phyloP scores from a whole-genome alignment of 164 flowering plant genomes.

The Tinospora cordifolia region DNA sequence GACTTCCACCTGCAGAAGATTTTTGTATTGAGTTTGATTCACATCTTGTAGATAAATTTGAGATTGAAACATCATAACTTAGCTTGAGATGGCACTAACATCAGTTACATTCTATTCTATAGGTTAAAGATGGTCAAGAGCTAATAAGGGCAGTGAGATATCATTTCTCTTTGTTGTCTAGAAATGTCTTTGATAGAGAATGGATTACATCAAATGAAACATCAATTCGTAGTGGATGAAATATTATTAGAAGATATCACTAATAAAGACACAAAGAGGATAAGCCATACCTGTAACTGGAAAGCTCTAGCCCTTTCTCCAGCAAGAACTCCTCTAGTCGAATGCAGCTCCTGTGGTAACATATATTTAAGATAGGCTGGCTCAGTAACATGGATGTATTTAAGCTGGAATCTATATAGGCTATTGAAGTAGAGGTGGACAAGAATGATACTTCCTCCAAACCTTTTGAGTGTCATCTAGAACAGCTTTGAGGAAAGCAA shows the following conservation, averaged over 20 bases:
- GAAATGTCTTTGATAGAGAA: background rate
- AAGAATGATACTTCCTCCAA: background rate
- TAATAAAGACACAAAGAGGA: background rate
- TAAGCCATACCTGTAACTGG: conserved; percentile 71
- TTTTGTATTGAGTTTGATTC: background rate
- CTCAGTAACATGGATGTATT: background rate
- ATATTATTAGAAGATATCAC: background rate
- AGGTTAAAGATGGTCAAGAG: too few species aligned
- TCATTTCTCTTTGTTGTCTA: background rate
- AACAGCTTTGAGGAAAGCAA: conserved; percentile 92
- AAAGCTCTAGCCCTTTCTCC: conserved; percentile 93
- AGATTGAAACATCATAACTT: background rate
- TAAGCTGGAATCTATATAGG: background rate
- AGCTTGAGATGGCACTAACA: too few species aligned
- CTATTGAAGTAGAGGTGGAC: background rate
- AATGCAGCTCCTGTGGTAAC: conserved; percentile 73
- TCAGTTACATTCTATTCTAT: too few species aligned
- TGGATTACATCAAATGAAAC: background rate
- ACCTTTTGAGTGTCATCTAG: conserved; percentile 98
- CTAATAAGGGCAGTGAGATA: too few species aligned
- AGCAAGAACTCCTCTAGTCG: conserved; percentile 92
- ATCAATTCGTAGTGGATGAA: background rate
- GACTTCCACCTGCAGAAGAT: conserved; percentile 97
- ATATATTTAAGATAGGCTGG: conserved; percentile 3
- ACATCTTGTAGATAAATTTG: background rate